Evolutionary conservation across 352 stramenopile species (phyloP).

Genomic region (Pythium graminicola): DNA sequence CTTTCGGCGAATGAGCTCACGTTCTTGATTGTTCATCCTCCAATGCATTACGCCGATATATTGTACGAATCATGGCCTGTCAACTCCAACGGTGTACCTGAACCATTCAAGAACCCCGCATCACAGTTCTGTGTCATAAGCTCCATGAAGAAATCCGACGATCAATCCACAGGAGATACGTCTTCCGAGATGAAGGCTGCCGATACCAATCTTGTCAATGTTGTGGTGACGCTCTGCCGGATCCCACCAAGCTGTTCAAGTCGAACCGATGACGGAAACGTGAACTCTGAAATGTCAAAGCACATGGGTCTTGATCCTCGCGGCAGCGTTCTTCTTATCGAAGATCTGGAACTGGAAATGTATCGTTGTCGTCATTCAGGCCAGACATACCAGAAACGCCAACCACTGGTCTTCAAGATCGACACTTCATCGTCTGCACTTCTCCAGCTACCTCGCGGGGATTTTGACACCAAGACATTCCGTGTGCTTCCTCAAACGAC

Average conservation of each 20-base stretch:
- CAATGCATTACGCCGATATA: constrained; percentile 20
- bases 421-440: constrained; percentile 31
- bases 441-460: constrained; percentile 21
- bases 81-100: constrained; percentile 10
- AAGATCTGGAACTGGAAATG: constrained; percentile 25
- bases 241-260: background rate
- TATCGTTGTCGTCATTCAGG: background rate
- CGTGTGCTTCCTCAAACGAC: constrained; percentile 38
- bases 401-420: constrained; percentile 29
- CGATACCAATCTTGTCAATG: constrained; percentile 6
- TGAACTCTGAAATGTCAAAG: constrained; percentile 3
- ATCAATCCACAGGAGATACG: constrained; percentile 24
- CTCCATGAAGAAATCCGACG: constrained; percentile 8
- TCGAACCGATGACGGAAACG: background rate
- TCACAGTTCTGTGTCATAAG: constrained; percentile 37
- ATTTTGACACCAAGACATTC: constrained; percentile 29
- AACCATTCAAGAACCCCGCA: constrained; percentile 34
- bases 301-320: constrained; percentile 31
- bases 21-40: constrained; percentile 44
- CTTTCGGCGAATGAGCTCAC: constrained; percentile 16
- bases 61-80: constrained; percentile 25
- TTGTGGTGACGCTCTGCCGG: constrained; percentile 10
- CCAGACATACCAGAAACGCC: background rate
- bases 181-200: constrained; percentile 4
- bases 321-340: constrained; percentile 43